Evolutionary conservation across 2,329 filamentous ascomycete species (phyloP).

Genomic region (Hymenoscyphus occultus): DNA sequence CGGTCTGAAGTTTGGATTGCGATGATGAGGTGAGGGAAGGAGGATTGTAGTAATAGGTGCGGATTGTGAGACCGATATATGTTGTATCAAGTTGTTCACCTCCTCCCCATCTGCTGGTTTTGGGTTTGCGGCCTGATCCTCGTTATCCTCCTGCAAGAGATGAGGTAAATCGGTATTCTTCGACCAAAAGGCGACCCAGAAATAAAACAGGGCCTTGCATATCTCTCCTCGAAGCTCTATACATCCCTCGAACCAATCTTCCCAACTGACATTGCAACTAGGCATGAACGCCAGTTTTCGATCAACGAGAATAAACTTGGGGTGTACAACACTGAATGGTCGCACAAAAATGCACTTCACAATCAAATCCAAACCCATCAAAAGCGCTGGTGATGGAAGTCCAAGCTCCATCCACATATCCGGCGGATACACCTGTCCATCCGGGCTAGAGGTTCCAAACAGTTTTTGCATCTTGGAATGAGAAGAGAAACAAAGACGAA

Average conservation of each 20-base stretch:
- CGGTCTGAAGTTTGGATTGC: slow-evolving; percentile 21
- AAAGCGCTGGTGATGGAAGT: slow-evolving; percentile 52
- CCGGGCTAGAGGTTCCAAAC: slow-evolving; percentile 61
- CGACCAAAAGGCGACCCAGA: slow-evolving; percentile 70
- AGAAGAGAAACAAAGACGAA: slow-evolving; percentile 76
- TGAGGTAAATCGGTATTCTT: slow-evolving; percentile 26
- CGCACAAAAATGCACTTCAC: slow-evolving; percentile 78
- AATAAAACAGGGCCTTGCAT: slow-evolving; percentile 59
- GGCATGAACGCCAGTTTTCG: slow-evolving; percentile 64
- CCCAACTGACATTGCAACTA: slow-evolving; percentile 84
- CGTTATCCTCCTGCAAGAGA: slow-evolving; percentile 8
- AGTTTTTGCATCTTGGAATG: slow-evolving; percentile 70
- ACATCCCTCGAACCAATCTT: slow-evolving; percentile 81
- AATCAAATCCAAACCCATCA: slow-evolving; percentile 62
- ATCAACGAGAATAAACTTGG: slow-evolving; percentile 78
- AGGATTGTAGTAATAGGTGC: slow-evolving; percentile 54
- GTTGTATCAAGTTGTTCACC: background rate
- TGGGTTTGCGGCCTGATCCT: background rate
- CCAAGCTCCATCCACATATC: slow-evolving; percentile 58
- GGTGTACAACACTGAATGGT: slow-evolving; percentile 84
- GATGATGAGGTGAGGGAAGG: slow-evolving; percentile 66
- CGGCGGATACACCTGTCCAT: slow-evolving; percentile 60
- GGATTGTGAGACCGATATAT: slow-evolving; percentile 7
- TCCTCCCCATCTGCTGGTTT: background rate
- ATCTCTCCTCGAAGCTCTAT: slow-evolving; percentile 62